Evolutionary conservation across 768 basidiomycete genomes (phyloP).

Genomic region (Pulveroboletus ravenelii): DNA sequence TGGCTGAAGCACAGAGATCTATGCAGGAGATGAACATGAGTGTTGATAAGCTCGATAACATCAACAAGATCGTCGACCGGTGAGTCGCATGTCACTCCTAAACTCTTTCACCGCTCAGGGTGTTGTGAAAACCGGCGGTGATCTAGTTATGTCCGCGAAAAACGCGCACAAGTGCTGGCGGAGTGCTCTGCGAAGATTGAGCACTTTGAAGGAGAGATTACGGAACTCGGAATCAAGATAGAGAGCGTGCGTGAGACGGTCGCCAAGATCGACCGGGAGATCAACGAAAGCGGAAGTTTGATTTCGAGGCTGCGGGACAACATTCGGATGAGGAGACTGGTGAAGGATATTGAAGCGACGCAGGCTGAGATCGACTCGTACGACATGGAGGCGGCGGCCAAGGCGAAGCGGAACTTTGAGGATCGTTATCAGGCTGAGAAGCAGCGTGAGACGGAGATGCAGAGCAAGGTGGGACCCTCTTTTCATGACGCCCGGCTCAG

Average conservation of each 20-base stretch:
- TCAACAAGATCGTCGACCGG: slow-evolving; percentile 65
- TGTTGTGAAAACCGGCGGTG: not conserved
- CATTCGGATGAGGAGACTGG: slow-evolving; percentile 66
- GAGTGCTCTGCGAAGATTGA: slow-evolving; percentile 56
- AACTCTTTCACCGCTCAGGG: not conserved
- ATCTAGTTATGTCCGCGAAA: slow-evolving; percentile 70
- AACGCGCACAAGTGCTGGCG: slow-evolving; percentile 53
- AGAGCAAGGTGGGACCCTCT: slow-evolving; percentile 50
- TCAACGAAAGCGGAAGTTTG: slow-evolving; percentile 68
- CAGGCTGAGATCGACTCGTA: slow-evolving; percentile 67
- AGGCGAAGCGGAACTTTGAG: slow-evolving; percentile 80
- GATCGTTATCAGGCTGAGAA: slow-evolving; percentile 71
- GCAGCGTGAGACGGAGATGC: slow-evolving; percentile 65
- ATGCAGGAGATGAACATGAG: slow-evolving; percentile 65
- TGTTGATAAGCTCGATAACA: slow-evolving; percentile 54
- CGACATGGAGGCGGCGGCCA: slow-evolving; percentile 84
- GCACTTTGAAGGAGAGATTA: slow-evolving; percentile 42
- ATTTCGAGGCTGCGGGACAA: slow-evolving; percentile 78
- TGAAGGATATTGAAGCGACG: slow-evolving; percentile 58
- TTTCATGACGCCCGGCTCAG: slow-evolving; percentile 3
- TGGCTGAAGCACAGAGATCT: slow-evolving; percentile 47
- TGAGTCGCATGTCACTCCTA: slow-evolving; percentile 22
- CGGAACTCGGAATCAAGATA: slow-evolving; percentile 36
- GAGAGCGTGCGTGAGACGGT: slow-evolving; percentile 43
- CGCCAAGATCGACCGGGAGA: slow-evolving; percentile 65